A percentile compares a stretch with the other conserved stretches of the same genome.
Evolutionary conservation across 345 rosid genomes (phyloP).

Genomic region (Firmiana major): DNA sequence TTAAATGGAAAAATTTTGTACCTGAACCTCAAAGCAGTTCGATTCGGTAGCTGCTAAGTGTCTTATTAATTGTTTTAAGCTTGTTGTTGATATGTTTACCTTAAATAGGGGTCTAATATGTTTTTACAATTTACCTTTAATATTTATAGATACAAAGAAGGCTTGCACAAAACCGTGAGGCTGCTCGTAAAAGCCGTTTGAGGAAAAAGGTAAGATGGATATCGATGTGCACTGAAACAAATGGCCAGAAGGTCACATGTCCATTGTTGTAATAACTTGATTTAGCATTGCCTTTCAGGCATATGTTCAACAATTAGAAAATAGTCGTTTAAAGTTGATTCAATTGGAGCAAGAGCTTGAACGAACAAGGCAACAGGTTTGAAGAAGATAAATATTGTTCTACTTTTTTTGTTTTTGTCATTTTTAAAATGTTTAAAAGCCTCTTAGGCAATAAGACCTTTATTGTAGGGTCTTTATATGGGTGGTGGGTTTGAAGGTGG

Average conservation of each 20-base stretch:
- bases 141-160: slow-evolving; percentile 69
- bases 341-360: slow-evolving; percentile 89
- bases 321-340: slow-evolving; percentile 75
- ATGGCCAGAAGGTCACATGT: neutral
- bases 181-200: slow-evolving; percentile 94
- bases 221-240: slow-evolving; percentile 1
- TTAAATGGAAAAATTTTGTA: neutral
- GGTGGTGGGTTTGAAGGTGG: slow-evolving; percentile 52
- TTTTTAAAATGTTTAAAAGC: neutral
- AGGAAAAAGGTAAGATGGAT: slow-evolving; percentile 68
- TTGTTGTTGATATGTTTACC: neutral
- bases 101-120: neutral
- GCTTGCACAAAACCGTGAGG: slow-evolving; percentile 94
- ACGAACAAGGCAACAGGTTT: slow-evolving; percentile 75
- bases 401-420: neutral
- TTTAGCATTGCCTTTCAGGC: slow-evolving; percentile 50
- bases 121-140: neutral
- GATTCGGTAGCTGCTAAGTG: neutral
- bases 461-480: slow-evolving; percentile 50
- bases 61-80: neutral
- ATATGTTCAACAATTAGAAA: slow-evolving; percentile 92
- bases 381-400: slow-evolving; percentile 4
- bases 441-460: slow-evolving; percentile 4
- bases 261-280: slow-evolving; percentile 10
- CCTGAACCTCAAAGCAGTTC: neutral